Evolutionary conservation across 805 yeast species (phyloP), one percentile per base, ranked within the genome.

Genomic region (Sporopachydermia lactativora): DNA sequence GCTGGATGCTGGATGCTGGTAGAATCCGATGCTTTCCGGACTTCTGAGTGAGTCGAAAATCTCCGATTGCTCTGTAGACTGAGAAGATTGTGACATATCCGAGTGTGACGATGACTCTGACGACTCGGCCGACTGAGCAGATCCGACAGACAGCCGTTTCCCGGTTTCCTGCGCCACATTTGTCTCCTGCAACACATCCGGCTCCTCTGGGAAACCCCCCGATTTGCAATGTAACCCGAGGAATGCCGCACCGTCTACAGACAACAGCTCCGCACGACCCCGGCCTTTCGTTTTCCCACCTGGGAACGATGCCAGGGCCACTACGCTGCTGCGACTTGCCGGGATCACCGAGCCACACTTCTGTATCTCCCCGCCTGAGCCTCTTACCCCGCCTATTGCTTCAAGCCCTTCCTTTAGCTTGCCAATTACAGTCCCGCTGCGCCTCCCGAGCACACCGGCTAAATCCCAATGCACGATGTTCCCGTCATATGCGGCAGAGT

Each of bases 401-500:
- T 24, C 31, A 8, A 24, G n/a, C n/a, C 31, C 31, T 24, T 24
- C 31, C n/a, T 24, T 24, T n/a, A 24, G 31, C 31, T 24, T 24
- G 8, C 31, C 31, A 8, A 8, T 8, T 24, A n/a, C 31, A 24
- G 31, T 24, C 8, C n/a, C 31, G 8, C 13, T 24, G 13, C n/a
- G 8, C 8, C n/a, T n/a, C n/a, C n/a, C 31, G n/a, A 8, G n/a
- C 13, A 24, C n/a, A 8, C n/a, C 31, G 13, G 8, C 31, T n/a
- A 73, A 58, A 53, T 74, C 73, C 88, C 88, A 80, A 43, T 74
- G 75, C 6, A 77, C 63, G n/a, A 81, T 68, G 41, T 66, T 70
- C 3, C 86, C 86, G 50, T 80, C 85, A 38, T 63, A 59, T 2
- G 80, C 72, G 4, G 81, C 76, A 1, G 80, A 65, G 49, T 73